Conservation (phyloP, 805 yeast genomes). For the Candida tammaniensis region DNA sequence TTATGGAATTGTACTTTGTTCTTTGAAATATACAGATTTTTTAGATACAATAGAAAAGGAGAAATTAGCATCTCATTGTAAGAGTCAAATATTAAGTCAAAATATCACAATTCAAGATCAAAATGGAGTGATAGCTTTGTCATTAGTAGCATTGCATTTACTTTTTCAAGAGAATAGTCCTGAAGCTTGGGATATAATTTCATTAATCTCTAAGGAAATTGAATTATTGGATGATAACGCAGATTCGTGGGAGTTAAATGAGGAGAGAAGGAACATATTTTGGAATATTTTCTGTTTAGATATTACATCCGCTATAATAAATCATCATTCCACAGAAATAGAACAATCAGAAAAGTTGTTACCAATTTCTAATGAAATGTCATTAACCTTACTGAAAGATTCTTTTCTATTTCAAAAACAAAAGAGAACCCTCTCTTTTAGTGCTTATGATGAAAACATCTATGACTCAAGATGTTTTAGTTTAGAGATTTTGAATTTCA, state of each 20-base stretch:
- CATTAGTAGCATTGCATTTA: slow-evolving; percentile 2
- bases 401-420: neutral
- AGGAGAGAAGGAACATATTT: slow-evolving; percentile 1
- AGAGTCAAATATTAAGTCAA: slow-evolving; percentile 1
- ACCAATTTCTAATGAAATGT: slow-evolving; percentile 2
- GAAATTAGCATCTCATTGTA: slow-evolving; percentile 1
- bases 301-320: slow-evolving; percentile 1
- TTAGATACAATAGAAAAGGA: neutral
- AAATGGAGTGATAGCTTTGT: slow-evolving; percentile 1
- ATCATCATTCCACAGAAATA: neutral
- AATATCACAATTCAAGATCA: slow-evolving; percentile 1
- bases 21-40: slow-evolving; percentile 1
- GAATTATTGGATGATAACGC: neutral
- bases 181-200: slow-evolving; percentile 3
- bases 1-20: slow-evolving; percentile 6
- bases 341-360: neutral
- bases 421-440: slow-evolving; percentile 2
- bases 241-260: neutral
- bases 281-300: slow-evolving; percentile 6
- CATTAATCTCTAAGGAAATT: neutral
- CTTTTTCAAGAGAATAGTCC: slow-evolving; percentile 3
- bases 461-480: slow-evolving; percentile 7
- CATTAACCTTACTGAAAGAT: neutral
- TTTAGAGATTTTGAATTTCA: slow-evolving; percentile 3
- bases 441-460: slow-evolving; percentile 1